phyloP scores from a whole-genome alignment of 2,329 filamentous ascomycete species.

The Aspergillus versicolor region DNA sequence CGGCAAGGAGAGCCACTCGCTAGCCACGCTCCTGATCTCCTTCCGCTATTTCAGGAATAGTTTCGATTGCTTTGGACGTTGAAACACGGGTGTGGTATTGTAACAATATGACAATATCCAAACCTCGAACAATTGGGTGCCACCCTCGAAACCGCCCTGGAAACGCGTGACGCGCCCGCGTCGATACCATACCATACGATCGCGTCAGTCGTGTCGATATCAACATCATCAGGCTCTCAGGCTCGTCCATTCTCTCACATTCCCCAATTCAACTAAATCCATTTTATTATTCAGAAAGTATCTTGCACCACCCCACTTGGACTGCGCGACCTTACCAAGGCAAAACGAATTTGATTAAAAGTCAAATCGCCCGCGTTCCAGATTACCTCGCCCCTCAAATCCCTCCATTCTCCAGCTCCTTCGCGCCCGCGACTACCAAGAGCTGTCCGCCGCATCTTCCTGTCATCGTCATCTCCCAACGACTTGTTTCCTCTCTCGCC shows the following conservation, averaged over 20 bases:
- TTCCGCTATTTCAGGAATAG: neutral
- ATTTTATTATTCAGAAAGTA: constrained; percentile 20
- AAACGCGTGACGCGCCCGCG: constrained; percentile 30
- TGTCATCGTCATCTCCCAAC: neutral
- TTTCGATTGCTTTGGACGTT: neutral
- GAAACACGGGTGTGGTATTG: constrained; percentile 17
- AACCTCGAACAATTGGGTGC: neutral
- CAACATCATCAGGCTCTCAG: constrained; percentile 21
- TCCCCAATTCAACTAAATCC: constrained; percentile 18
- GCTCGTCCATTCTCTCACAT: constrained; percentile 16
- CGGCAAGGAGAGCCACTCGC: constrained; percentile 15
- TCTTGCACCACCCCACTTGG: constrained; percentile 22
- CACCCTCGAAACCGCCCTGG: neutral
- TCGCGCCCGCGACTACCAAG: constrained; percentile 15
- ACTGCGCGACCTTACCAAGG: constrained; percentile 18
- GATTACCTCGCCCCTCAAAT: constrained; percentile 8
- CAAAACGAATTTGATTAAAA: constrained; percentile 19
- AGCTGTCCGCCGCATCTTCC: neutral
- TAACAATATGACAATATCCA: constrained; percentile 19
- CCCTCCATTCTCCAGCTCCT: constrained; percentile 7
- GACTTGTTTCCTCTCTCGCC: neutral
- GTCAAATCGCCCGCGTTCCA: constrained; percentile 17
- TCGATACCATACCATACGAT: constrained; percentile 31
- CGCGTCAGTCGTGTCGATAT: constrained; percentile 10
- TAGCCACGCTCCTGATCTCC: neutral